Percentiles rank a stretch among this genome's conserved stretches.
These are phyloP conservation scores for Protea cynaroides DNA, from an alignment of 164 flowering plant species.

Conservation along the genomic window DNA sequence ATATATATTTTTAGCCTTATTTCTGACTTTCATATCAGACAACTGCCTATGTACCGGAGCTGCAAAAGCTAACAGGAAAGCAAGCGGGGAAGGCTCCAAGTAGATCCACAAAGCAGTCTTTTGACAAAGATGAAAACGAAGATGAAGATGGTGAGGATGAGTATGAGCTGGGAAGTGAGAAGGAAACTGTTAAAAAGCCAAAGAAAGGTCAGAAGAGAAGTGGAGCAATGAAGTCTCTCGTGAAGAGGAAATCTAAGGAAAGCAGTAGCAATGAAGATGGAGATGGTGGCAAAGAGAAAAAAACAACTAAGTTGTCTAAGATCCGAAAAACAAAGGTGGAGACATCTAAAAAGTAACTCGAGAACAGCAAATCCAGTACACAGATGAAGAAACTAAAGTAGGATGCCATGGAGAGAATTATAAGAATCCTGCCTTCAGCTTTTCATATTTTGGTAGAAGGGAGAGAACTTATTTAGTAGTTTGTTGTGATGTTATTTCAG, in stretches of 20 bases:
- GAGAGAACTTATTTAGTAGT: no score
- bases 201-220: conserved; percentile 23
- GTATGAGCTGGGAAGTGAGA: conserved; percentile 27
- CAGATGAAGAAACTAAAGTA: conserved; percentile 7
- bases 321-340: conserved; percentile 18
- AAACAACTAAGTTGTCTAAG: conserved; percentile 14
- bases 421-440: not conserved
- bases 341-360: conserved; percentile 6
- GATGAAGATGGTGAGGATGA: conserved; percentile 22
- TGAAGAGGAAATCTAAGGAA: conserved; percentile 33
- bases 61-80: conserved; percentile 64
- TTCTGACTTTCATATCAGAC: conserved; percentile 41
- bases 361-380: conserved; percentile 2
- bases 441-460: not conserved
- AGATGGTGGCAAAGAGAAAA: conserved; percentile 11
- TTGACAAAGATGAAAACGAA: conserved; percentile 7
- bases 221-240: conserved; percentile 20
- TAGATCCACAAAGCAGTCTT: conserved; percentile 32
- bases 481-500: no score
- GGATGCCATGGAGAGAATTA: not conserved
- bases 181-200: conserved; percentile 14
- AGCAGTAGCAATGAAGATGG: conserved; percentile 24
- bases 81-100: conserved; percentile 36
- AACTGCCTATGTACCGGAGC: conserved; percentile 85
- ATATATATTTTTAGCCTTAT: not conserved